Evolutionary conservation across 2,329 filamentous ascomycete species (phyloP).

Genomic region (Sordariomycetes sp.): DNA sequence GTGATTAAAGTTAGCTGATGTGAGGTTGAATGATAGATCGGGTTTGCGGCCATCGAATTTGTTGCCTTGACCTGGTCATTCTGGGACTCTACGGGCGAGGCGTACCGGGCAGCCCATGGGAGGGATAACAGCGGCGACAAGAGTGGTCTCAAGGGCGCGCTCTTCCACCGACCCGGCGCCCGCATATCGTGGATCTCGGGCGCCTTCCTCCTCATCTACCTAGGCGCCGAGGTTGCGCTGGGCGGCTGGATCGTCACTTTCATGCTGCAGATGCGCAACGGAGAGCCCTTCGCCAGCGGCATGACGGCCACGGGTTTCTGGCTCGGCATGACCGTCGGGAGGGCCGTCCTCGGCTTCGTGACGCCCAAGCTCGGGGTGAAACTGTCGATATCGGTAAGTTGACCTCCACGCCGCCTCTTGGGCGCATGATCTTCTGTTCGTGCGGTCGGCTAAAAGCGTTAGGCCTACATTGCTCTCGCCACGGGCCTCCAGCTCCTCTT

Average conservation of each 20-base stretch:
- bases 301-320: constrained; percentile 75
- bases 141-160: neutral
- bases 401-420: constrained; percentile 21
- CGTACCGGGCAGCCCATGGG: constrained; percentile 34
- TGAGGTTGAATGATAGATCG: constrained; percentile 27
- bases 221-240: constrained; percentile 66
- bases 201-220: constrained; percentile 66
- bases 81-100: constrained; percentile 48
- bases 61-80: constrained; percentile 43
- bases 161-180: constrained; percentile 1
- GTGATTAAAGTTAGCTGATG: neutral
- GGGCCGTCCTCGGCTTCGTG: constrained; percentile 64
- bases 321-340: constrained; percentile 68
- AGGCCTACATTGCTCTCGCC: constrained; percentile 48
- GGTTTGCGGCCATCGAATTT: constrained; percentile 44
- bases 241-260: constrained; percentile 77
- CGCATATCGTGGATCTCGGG: constrained; percentile 55
- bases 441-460: neutral
- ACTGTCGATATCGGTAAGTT: constrained; percentile 36
- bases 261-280: constrained; percentile 69
- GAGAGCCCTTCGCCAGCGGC: constrained; percentile 59
- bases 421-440: neutral
- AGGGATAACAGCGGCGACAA: neutral
- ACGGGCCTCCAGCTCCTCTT: constrained; percentile 61
- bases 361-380: constrained; percentile 68